Base-by-base conservation (phyloP, 2,329 filamentous ascomycete species). In the Knufia fluminis region DNA sequence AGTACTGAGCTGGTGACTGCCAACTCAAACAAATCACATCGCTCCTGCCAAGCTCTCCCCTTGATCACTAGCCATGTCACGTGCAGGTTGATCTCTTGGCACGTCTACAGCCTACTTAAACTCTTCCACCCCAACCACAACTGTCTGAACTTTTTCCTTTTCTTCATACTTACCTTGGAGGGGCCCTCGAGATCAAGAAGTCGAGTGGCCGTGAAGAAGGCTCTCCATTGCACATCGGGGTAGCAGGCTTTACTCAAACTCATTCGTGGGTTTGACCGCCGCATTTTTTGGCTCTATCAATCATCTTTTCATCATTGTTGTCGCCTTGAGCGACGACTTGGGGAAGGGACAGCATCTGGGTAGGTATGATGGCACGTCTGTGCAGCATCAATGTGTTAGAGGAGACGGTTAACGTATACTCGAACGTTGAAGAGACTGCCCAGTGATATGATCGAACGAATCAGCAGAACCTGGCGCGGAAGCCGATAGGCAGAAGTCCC, bases 201-300 rank as follows among this genome's bases (percentile, higher is more conserved):
- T 22, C 36, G 33, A 19, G 49, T 50, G 19, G 31, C 31, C 35
- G 40, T 49, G n/a, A 42, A 24, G 35, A 35, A 45, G 17, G 32
- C 50, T 50, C 46, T 52, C 47, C 50, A 52, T 52, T 52, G 50
- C 50, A 52, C 50, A 52, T 52, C 50, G 50, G 47, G 47, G 46
- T 35, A 50, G 50, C 39, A 39, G 38, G 32, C 32, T 22, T 39
- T 35, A 54, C 56, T 57, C 56, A 58, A 54, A 56, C 52, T 59
- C 56, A 55, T 59, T 59, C 57, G 57, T 56, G 56, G 56, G 52
- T 59, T 54, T 58, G 56, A 57, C 54, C 48, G 54, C 57, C 54
- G 58, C 36, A 59, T 57, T 60, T 60, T 60, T 60, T 60, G 58
- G 56, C 58, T 54, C 55, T 44, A 36, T 35, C 43, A 38, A 48